Percentiles rank a stretch among this genome's conserved stretches.
Evolutionary conservation across 345 rosid species (phyloP).

Genomic region (Lenwebbia sp.): DNA sequence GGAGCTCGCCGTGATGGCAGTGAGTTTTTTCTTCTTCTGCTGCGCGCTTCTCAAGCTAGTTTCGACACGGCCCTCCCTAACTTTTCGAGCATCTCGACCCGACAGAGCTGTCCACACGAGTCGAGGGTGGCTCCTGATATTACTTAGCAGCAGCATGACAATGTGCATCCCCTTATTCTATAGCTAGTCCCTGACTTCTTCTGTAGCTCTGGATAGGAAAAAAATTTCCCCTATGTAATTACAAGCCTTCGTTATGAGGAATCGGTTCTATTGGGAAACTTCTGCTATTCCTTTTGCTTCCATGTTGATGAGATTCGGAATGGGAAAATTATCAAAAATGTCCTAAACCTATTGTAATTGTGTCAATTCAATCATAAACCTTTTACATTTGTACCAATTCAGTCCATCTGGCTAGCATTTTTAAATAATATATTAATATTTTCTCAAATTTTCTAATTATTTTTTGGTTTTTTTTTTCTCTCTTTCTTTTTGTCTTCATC

Average conservation of each 20-base stretch:
- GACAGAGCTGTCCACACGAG: conserved; percentile 28
- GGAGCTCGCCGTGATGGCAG: conserved; percentile 50
- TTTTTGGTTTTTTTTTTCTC: too few species aligned
- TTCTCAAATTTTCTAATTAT: too few species aligned
- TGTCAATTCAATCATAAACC: too few species aligned
- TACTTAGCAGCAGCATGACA: conserved; percentile 73
- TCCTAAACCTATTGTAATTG: too few species aligned
- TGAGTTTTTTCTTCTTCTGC: conserved; percentile 57
- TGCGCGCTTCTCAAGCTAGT: conserved; percentile 51
- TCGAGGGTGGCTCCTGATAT: conserved; percentile 68
- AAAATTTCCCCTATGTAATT: not conserved
- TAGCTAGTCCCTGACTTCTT: conserved; percentile 7
- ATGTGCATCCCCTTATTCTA: conserved; percentile 68
- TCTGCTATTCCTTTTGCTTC: not conserved
- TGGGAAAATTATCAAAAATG: too few species aligned
- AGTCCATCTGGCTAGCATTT: fast-evolving
- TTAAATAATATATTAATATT: too few species aligned
- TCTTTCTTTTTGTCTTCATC: too few species aligned
- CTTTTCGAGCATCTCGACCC: conserved; percentile 14
- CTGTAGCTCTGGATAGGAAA: not conserved
- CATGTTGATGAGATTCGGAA: not conserved
- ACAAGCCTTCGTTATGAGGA: not conserved
- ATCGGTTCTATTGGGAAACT: not conserved
- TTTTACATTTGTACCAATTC: too few species aligned
- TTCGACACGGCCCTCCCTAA: conserved; percentile 23